Evolutionary conservation across 352 stramenopile species (phyloP), one percentile per base, ranked within the genome.

Genomic region (Phytophthora brassicae): DNA sequence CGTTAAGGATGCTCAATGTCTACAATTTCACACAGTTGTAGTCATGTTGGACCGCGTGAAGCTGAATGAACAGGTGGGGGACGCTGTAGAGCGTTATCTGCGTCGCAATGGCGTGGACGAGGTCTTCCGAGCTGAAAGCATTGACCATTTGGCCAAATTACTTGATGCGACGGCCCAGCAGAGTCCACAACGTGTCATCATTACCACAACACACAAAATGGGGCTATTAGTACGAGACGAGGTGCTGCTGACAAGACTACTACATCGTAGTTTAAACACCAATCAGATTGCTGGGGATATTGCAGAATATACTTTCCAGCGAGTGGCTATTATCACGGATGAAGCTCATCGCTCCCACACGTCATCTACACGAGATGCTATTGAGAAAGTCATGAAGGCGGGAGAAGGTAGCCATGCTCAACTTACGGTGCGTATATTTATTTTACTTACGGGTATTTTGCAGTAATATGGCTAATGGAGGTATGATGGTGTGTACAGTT

Each of bases 181-280:
- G 20, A 66, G 41, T 31, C 60, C 44, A 2, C 84, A 91, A 52
- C 60, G 78, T 28, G 79, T 94, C 22, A 85, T 94, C 33, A 83
- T 94, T 46, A 90, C 84, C 13, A 94, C 84, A 9, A 89, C 84
- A 17, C 86, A 94, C 42, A 94, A 94, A 60, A 79, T 94, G 57
- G 77, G 76, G 3, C 59, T 89, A 7, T 66, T 94, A 0, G 77
- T 89, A 0, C 79, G 82, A 64, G 79, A 94, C 43, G 65, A 81
- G 4, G 81, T 94, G 44, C 36, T 88, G 16, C 56, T 92, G 20
- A 85, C 84, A 29, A 82, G 78, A 8, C 59, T 93, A 16, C 65
- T 93, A 2, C 79, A 89, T 45, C 76, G 74, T n/a, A 75, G 59
- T 14, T 70, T 49, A 16, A 70, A 56, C 44, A 20, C 42, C 24